Conservation (phyloP, 169 alveolate genomes). For the Cryptosporidium muris region DNA sequence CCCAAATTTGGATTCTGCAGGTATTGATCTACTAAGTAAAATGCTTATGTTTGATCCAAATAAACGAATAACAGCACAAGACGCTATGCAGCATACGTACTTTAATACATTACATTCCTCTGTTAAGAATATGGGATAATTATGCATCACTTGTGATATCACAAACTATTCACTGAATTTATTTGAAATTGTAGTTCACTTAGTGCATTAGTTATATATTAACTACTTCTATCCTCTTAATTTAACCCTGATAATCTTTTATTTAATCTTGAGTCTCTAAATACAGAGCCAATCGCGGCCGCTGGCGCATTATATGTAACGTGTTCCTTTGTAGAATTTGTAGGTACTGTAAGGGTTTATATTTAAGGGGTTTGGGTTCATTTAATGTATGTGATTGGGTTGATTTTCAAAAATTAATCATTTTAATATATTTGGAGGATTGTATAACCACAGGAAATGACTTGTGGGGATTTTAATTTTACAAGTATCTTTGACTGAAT, state of each 20-base stretch:
- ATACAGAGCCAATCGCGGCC: no score
- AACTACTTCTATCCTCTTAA: neutral
- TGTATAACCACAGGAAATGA: no score
- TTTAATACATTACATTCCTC: slow-evolving; percentile 80
- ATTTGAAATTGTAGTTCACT: neutral
- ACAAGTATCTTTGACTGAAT: neutral
- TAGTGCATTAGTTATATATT: neutral
- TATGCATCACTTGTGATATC: no score
- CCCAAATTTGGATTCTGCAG: slow-evolving; percentile 86
- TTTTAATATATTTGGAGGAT: no score
- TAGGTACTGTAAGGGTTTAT: no score
- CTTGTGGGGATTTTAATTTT: no score
- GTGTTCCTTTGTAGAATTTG: no score
- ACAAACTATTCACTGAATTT: neutral
- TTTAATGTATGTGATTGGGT: neutral
- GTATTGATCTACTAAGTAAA: slow-evolving; percentile 87
- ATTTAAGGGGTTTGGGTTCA: slow-evolving; percentile 1
- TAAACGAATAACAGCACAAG: slow-evolving; percentile 94
- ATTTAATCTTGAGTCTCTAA: neutral
- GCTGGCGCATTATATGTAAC: neutral
- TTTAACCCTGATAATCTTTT: neutral
- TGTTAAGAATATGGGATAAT: no score
- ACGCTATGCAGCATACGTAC: slow-evolving; percentile 94
- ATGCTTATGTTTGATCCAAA: slow-evolving; percentile 93
- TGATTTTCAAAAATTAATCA: no score